Base-by-base conservation (phyloP, 2,329 filamentous ascomycete species). In the Xylaria sp. region DNA sequence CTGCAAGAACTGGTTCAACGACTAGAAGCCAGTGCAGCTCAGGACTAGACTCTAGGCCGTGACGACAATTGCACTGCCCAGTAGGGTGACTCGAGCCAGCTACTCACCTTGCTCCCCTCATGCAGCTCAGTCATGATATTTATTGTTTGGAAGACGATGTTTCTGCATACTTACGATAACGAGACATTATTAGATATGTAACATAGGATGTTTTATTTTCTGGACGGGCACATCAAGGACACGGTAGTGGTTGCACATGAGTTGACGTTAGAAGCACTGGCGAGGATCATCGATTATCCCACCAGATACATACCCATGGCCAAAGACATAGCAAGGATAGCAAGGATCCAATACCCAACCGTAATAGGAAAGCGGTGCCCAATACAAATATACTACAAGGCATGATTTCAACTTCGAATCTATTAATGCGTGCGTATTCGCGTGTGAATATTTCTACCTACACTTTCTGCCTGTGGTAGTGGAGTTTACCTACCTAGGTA, bases 1-100 rank as follows among this genome's bases (percentile, higher is more conserved):
- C 78, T 84, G n/a, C 78, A 82, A 71, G 76, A 77, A 13, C 78
- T 84, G 50, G 80, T 81, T 1, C 78, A 80, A 39, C 80, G 82
- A 67, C 74, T 84, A 2, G 78, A 82, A 68, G 74, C 73, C 37
- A 69, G 74, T 23, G 72, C 75, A 52, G 73, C 67, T 63, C 71
- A 73, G 67, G 74, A 78, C 62, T 77, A 72, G 68, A 50, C 23
- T 41, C 31, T 60, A 9, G 25, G n/a, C 15, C 41, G 23, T 28
- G 48, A 50, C n/a, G 25, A 44, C 18, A 54, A 54, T 41, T 15
- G 10, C 25, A n/a, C 34, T 44, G 15, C 44, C 34, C 44, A 44
- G 18, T 46, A 7, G 13, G 18, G 18, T n/a, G 34, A n/a, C 13
- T 18, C 20, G 56, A 50, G 39, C 20, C 37, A 57, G 55, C 69